Conservation (phyloP, 352 stramenopile species). For the Phytopythium kandeliae region DNA sequence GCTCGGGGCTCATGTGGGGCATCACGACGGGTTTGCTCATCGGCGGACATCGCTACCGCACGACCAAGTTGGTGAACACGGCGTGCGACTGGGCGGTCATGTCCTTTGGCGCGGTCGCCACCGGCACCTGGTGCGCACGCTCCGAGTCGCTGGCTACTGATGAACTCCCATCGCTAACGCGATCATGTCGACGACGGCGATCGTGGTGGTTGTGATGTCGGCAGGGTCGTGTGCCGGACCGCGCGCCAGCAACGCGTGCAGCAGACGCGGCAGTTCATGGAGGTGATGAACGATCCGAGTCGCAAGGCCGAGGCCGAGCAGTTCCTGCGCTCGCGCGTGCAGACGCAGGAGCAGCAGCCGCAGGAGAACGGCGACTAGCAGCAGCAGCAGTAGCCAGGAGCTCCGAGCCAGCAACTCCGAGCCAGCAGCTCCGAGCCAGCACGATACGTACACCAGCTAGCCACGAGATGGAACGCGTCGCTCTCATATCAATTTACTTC, state of each 20-base stretch:
- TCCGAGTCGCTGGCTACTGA: too few species aligned
- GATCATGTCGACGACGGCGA: too few species aligned
- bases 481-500: background rate
- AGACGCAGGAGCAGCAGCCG: slow-evolving; percentile 9
- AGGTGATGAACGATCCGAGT: slow-evolving; percentile 78
- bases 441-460: background rate
- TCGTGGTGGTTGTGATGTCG: too few species aligned
- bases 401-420: too few species aligned
- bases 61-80: slow-evolving; percentile 38
- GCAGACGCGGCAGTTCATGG: slow-evolving; percentile 79
- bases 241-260: slow-evolving; percentile 39
- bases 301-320: slow-evolving; percentile 67
- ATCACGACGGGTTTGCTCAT: slow-evolving; percentile 56
- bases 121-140: slow-evolving; percentile 40
- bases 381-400: background rate
- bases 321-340: slow-evolving; percentile 63
- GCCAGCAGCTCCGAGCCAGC: too few species aligned
- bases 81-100: slow-evolving; percentile 64
- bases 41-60: slow-evolving; percentile 66
- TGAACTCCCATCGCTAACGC: background rate
- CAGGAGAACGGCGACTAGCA: background rate
- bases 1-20: slow-evolving; percentile 71
- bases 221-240: slow-evolving; percentile 56
- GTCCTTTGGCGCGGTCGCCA: slow-evolving; percentile 51
- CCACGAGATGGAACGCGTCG: background rate